Evolutionary conservation across 495 filamentous ascomycete genomes (phyloP), one percentile per base, ranked within the genome.

Genomic region (Jackrogersella multiformis): DNA sequence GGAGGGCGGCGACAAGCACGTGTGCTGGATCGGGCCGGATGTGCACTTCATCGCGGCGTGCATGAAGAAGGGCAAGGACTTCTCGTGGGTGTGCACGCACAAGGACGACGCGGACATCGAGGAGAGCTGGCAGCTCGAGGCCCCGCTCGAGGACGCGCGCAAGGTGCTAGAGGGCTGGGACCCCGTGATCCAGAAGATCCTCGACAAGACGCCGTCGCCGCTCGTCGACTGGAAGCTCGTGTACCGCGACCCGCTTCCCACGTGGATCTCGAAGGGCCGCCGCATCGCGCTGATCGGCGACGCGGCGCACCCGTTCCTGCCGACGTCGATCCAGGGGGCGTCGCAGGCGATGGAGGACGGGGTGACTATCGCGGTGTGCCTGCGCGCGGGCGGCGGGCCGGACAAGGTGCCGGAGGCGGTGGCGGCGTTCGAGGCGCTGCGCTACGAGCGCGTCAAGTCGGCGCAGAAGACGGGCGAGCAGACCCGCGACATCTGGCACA

Each of bases 331-430:
- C n/a, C 87, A 91, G 62, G 90, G 90, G 0, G 90, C 87, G 0
- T 89, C 85, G 26, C 87, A 91, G 68, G 87, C 89, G 0, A 87
- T 92, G 64, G 90, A 93, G 67, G 90, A 92, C 72, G 90, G 85
- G 1, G 84, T 86, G 1, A 86, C 86, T 1, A 72, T 92, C 5
- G 89, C 89, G 5, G 82, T 87, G 5, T 88, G 85, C 52, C 77
- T 93, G 41, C 59, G 71, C 32, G 64, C 64, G 24, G 32, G 62
- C 62, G 36, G 77, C 81, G 64, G 73, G 80, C 24, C 75, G 5
- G 77, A 76, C 20, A 72, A 78, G 32, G 77, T 84, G 5, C 80
- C 77, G 12, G 78, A 77, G 38, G 82, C 81, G 3, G 66, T 85
- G 4, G 70, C 73, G 1, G 77, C 78, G 4, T 85, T 81, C 60